phyloP scores from a whole-genome alignment of 768 basidiomycete genomes.

The Tylopilus balloui region DNA sequence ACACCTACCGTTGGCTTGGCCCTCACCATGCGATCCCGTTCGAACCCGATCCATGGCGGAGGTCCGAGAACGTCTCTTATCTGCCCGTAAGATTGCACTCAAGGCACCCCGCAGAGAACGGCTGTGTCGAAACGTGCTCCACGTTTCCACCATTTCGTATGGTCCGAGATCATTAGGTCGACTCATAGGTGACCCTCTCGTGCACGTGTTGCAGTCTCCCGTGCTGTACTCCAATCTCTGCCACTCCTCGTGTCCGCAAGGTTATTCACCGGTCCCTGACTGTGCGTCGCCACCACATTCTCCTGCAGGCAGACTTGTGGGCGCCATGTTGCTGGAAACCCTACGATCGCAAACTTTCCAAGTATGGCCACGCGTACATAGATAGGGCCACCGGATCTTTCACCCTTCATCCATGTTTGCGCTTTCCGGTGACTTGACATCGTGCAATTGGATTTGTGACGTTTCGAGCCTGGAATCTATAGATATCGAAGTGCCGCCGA shows the following conservation, averaged over 20 bases:
- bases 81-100: not conserved
- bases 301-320: conserved; percentile 27
- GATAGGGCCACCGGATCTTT: conserved; percentile 24
- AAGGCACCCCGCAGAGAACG: not conserved
- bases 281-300: conserved; percentile 6
- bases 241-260: conserved; percentile 17
- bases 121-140: not conserved
- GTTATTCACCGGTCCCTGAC: conserved; percentile 14
- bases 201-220: conserved; percentile 21
- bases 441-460: conserved; percentile 6
- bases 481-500: not conserved
- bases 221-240: conserved; percentile 1
- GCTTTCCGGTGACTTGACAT: conserved; percentile 17
- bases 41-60: conserved; percentile 4
- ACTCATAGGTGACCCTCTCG: not conserved
- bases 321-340: conserved; percentile 12
- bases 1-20: not conserved
- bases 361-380: conserved; percentile 4
- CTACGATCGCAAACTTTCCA: conserved; percentile 3
- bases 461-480: not conserved
- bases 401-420: conserved; percentile 16
- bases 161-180: not conserved
- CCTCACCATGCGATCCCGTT: not conserved
- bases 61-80: not conserved
- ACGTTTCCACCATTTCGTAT: not conserved